A percentile compares a stretch with the other conserved stretches of the same genome.
Conservation (phyloP, 2,329 filamentous ascomycete species). For the Exserohilum rostratum region DNA sequence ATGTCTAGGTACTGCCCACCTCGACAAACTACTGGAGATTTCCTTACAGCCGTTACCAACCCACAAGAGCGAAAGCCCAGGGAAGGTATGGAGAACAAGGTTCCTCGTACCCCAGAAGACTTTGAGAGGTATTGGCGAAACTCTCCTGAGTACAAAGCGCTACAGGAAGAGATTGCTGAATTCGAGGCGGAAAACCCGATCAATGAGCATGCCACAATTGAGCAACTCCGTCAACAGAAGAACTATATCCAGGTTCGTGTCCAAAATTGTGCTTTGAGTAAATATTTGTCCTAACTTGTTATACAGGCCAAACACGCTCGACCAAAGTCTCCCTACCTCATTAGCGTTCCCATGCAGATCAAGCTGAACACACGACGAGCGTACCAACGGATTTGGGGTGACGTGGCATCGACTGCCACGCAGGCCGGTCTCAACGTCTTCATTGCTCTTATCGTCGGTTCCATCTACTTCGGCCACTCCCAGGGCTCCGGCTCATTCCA, state of each 20-base stretch:
- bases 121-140: conserved; percentile 61
- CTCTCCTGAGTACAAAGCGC: conserved; percentile 51
- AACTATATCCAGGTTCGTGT: conserved; percentile 47
- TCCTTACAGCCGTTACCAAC: conserved; percentile 73
- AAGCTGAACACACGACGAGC: conserved; percentile 38
- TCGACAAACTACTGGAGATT: conserved; percentile 74
- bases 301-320: conserved; percentile 59
- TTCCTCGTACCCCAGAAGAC: conserved; percentile 57
- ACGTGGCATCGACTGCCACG: conserved; percentile 40
- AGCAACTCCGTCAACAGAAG: conserved; percentile 54
- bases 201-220: conserved; percentile 45
- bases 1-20: conserved; percentile 59
- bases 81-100: conserved; percentile 52
- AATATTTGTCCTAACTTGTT: neutral
- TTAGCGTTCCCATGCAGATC: conserved; percentile 58
- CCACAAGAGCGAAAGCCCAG: conserved; percentile 51
- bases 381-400: conserved; percentile 44
- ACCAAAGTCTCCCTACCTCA: conserved; percentile 63
- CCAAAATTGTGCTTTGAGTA: too few species aligned
- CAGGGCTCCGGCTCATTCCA: conserved; percentile 60
- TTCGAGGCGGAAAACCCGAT: conserved; percentile 57
- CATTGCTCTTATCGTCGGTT: conserved; percentile 66
- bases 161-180: conserved; percentile 57
- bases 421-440: conserved; percentile 57
- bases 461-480: conserved; percentile 62